Conservation (phyloP, 495 filamentous ascomycete species). For the Parachaetomium inaequale region DNA sequence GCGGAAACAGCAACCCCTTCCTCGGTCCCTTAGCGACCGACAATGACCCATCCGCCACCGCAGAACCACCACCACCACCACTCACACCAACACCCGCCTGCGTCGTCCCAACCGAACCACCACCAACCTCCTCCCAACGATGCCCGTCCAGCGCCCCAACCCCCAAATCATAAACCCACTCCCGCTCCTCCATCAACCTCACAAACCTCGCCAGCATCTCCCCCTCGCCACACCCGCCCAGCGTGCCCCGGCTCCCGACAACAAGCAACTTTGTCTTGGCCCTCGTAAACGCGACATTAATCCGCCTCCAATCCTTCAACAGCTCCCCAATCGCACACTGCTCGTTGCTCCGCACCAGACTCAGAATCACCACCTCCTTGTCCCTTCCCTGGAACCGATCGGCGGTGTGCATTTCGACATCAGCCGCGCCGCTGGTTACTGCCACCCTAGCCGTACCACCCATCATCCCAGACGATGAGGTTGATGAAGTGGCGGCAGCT, state of each 20-base stretch:
- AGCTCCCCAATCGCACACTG: slow-evolving; percentile 77
- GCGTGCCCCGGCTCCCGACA: slow-evolving; percentile 72
- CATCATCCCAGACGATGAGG: no score
- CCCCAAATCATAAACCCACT: slow-evolving; percentile 74
- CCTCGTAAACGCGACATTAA: slow-evolving; percentile 93
- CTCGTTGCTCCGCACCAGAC: slow-evolving; percentile 81
- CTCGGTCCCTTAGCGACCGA: neutral
- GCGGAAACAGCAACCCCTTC: slow-evolving; percentile 2
- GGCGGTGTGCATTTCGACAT: slow-evolving; percentile 89
- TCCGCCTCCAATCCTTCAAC: slow-evolving; percentile 83
- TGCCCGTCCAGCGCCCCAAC: slow-evolving; percentile 62
- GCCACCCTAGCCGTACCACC: no score
- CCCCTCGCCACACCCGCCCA: slow-evolving; percentile 59
- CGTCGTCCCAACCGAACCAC: neutral
- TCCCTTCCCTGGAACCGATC: slow-evolving; percentile 96
- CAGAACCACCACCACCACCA: neutral
- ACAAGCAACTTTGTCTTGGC: slow-evolving; percentile 88
- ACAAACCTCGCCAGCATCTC: slow-evolving; percentile 75
- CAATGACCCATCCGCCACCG: neutral
- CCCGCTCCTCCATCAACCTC: slow-evolving; percentile 63
- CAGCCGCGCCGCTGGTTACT: slow-evolving; percentile 33
- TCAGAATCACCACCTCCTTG: slow-evolving; percentile 85
- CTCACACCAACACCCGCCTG: neutral
- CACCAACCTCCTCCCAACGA: slow-evolving; percentile 37
- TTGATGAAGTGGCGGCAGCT: no score